phyloP scores from a whole-genome alignment of 768 basidiomycete genomes.

The Mycena leptocephala region DNA sequence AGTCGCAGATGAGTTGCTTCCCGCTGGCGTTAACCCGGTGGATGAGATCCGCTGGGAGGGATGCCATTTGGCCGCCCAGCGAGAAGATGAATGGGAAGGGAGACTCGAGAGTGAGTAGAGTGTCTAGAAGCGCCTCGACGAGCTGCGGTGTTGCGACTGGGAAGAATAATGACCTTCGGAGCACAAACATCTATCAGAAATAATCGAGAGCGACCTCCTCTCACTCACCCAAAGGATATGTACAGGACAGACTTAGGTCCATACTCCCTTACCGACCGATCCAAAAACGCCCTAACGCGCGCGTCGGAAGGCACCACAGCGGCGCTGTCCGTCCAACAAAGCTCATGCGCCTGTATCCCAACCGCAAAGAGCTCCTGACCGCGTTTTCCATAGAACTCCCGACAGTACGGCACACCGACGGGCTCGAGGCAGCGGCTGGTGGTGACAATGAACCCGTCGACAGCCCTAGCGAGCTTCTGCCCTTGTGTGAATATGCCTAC shows the following conservation, averaged over 20 bases:
- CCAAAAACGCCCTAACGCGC: conserved; percentile 8
- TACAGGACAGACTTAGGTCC: conserved; percentile 20
- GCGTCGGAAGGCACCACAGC: neutral
- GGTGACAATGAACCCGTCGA: no score
- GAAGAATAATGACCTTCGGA: conserved; percentile 20
- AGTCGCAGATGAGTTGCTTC: conserved; percentile 18
- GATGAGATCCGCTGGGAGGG: conserved; percentile 17
- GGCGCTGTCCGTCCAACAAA: neutral
- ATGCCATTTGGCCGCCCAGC: conserved; percentile 10
- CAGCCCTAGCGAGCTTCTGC: neutral
- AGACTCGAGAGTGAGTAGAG: conserved; percentile 1
- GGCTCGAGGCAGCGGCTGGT: no score
- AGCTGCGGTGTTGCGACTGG: neutral
- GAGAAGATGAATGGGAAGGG: conserved; percentile 26
- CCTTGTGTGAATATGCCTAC: neutral
- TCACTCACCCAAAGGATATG: conserved; percentile 27
- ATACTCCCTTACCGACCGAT: neutral
- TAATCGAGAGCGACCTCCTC: no score
- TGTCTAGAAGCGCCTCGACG: conserved; percentile 17
- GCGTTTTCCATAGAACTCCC: no score
- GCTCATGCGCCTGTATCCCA: conserved; percentile 17
- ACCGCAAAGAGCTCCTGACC: no score
- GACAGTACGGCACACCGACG: no score
- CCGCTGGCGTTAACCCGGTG: conserved; percentile 9
- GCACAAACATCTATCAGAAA: neutral